Conservation (phyloP, 2,329 filamentous ascomycete species). For the Cytospora paraplurivora region DNA sequence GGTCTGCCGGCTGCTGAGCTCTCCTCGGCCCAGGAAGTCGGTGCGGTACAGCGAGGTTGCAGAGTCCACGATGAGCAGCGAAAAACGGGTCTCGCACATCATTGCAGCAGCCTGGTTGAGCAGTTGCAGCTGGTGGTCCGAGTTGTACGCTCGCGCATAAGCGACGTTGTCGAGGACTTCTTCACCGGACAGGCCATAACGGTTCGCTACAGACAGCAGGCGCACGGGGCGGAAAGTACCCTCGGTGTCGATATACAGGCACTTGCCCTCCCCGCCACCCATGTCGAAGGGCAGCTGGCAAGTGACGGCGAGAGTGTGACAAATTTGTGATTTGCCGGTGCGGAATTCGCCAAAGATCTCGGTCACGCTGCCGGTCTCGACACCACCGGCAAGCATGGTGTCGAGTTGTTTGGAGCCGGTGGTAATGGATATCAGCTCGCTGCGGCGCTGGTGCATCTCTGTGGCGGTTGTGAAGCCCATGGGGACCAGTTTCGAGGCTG, state of each 20-base stretch:
- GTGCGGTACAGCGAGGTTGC: constrained; percentile 95
- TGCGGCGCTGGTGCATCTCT: constrained; percentile 96
- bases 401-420: constrained; percentile 98
- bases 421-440: constrained; percentile 96
- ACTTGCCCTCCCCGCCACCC: constrained; percentile 98
- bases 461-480: constrained; percentile 99
- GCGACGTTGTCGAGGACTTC: constrained; percentile 98
- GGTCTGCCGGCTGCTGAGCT: constrained; percentile 89
- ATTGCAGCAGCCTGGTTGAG: constrained; percentile 94
- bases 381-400: constrained; percentile 87
- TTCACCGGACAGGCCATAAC: constrained; percentile 92
- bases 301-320: constrained; percentile 96
- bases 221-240: constrained; percentile 95
- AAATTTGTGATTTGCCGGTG: constrained; percentile 98
- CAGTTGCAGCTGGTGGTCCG: constrained; percentile 93
- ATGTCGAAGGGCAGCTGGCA: constrained; percentile 98
- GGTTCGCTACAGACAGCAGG: constrained; percentile 85
- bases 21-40: constrained; percentile 94
- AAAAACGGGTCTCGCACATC: constrained; percentile 99
- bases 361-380: constrained; percentile 97
- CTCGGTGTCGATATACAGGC: constrained; percentile 97
- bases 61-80: constrained; percentile 91
- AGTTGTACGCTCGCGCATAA: constrained; percentile 97
- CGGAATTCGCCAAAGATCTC: constrained; percentile 98
- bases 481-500: constrained; percentile 91